A percentile compares a stretch with the other conserved stretches of the same genome.
phyloP scores from a whole-genome alignment of 257 asterid species.

The Verbena officinalis region DNA sequence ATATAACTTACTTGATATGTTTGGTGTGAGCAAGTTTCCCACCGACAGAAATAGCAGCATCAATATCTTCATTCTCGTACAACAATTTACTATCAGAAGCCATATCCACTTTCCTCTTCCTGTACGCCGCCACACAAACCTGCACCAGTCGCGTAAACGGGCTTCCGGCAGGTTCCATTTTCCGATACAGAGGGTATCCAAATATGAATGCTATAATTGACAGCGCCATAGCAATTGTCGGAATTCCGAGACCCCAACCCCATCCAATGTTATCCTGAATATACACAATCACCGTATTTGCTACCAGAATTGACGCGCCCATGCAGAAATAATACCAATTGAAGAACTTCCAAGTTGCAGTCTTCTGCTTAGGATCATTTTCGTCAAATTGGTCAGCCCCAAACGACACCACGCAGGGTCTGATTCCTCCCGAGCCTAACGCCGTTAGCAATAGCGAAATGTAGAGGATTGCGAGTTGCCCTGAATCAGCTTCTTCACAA shows the following conservation, averaged over 20 bases:
- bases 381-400: constrained; percentile 94
- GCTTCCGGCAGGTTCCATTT: constrained; percentile 82
- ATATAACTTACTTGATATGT: constrained; percentile 52
- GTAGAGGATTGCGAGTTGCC: constrained; percentile 75
- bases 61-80: constrained; percentile 65
- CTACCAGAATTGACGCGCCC: constrained; percentile 82
- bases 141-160: constrained; percentile 88
- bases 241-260: constrained; percentile 93
- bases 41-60: constrained; percentile 71
- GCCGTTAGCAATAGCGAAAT: constrained; percentile 72
- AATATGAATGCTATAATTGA: constrained; percentile 61
- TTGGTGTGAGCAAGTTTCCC: constrained; percentile 77
- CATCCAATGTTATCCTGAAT: constrained; percentile 81
- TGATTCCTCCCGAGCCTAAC: constrained; percentile 79
- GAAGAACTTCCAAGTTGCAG: constrained; percentile 85
- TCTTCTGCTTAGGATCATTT: constrained; percentile 62
- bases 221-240: constrained; percentile 68
- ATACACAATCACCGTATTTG: constrained; percentile 79
- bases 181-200: constrained; percentile 81
- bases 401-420: constrained; percentile 88
- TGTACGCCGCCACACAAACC: constrained; percentile 76
- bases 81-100: constrained; percentile 42
- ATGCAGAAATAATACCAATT: constrained; percentile 94
- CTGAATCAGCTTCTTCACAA: constrained; percentile 63
- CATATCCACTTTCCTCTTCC: constrained; percentile 58